These are phyloP conservation scores for Penicillium pulvis DNA, from an alignment of 495 filamentous ascomycete genomes.

Conservation along the genomic window DNA sequence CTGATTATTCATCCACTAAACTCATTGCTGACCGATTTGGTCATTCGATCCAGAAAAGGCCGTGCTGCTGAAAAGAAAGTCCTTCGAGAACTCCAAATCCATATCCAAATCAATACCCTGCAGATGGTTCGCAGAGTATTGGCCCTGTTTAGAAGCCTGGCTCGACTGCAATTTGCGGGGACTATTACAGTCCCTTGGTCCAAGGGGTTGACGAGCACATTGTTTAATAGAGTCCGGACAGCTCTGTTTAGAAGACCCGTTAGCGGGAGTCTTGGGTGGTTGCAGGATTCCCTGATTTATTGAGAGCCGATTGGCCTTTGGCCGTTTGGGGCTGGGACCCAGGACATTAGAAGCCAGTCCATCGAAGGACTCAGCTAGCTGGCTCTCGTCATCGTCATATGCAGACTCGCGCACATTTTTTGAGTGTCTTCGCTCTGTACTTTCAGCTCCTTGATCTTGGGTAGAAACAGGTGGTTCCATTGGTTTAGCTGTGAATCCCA, in stretches of 20 bases:
- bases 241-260: not conserved
- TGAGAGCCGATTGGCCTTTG: constrained; percentile 24
- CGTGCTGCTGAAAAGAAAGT: constrained; percentile 40
- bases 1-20: not conserved
- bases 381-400: constrained; percentile 23
- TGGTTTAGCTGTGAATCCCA: constrained; percentile 40
- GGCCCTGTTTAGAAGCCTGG: not conserved
- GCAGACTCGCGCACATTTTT: not conserved
- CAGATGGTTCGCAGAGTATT: constrained; percentile 24
- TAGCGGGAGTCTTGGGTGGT: not conserved
- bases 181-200: constrained; percentile 32
- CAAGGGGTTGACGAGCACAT: constrained; percentile 21
- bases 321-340: constrained; percentile 33
- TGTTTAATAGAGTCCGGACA: not conserved
- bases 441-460: not conserved
- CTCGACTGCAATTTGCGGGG: constrained; percentile 26
- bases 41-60: constrained; percentile 33
- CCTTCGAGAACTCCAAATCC: constrained; percentile 44
- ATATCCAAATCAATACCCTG: constrained; percentile 37
- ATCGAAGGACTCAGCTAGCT: constrained; percentile 29
- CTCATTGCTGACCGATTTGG: constrained; percentile 9
- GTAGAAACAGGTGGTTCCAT: constrained; percentile 12
- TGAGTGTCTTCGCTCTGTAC: not conserved
- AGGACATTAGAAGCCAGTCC: constrained; percentile 19
- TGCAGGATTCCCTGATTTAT: not conserved